These are phyloP conservation scores for Leavenworthia alabamica DNA, from an alignment of 345 rosid species.

Conservation along the genomic window DNA sequence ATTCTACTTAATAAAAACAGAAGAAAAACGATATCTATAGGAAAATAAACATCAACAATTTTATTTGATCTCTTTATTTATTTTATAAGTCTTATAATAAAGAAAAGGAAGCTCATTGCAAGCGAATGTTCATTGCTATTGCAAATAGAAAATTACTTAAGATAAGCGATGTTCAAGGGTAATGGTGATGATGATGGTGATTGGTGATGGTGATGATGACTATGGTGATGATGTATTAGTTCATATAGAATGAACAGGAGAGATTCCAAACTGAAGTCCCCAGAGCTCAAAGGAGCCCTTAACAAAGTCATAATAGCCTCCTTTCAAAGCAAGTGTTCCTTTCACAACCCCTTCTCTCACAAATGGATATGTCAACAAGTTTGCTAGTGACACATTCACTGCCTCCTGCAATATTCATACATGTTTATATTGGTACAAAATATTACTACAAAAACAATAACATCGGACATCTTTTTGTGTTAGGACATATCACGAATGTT, in stretches of 20 bases:
- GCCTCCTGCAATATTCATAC: constrained; percentile 47
- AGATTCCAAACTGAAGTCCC: constrained; percentile 60
- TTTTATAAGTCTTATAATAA: constrained; percentile 10
- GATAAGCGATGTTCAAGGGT: neutral
- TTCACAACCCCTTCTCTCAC: constrained; percentile 58
- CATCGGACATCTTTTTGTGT: neutral
- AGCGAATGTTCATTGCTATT: constrained; percentile 3
- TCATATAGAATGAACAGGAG: constrained; percentile 63
- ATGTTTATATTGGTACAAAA: neutral
- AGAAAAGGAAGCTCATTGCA: constrained; percentile 37
- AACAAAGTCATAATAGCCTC: constrained; percentile 70
- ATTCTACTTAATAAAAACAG: neutral
- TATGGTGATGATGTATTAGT: constrained; percentile 23
- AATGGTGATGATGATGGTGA: neutral
- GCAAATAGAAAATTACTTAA: neutral
- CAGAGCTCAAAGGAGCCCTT: constrained; percentile 63
- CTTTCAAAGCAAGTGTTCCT: constrained; percentile 46
- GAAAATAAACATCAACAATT: neutral
- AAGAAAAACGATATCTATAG: neutral
- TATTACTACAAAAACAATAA: neutral
- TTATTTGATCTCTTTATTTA: neutral
- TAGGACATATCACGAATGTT: neutral
- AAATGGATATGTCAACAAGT: constrained; percentile 69
- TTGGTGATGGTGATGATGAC: neutral
- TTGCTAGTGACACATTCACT: constrained; percentile 75